Evolutionary conservation across 2,329 filamentous ascomycete genomes (phyloP).

Genomic region (Alternaria alternata): DNA sequence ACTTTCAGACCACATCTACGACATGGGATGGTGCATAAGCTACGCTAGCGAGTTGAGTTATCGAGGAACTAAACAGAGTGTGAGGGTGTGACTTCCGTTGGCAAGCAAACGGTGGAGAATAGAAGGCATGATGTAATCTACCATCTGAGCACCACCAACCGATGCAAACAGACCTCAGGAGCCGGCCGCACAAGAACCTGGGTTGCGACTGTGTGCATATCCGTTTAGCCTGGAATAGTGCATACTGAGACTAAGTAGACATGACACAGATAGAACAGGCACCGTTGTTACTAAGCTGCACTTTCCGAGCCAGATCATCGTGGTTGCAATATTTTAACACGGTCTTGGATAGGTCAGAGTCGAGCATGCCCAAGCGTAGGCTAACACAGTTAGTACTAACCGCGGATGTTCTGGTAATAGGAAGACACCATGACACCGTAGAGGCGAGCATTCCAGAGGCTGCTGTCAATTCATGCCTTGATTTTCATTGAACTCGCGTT

Average conservation of each 20-base stretch:
- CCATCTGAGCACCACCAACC: neutral
- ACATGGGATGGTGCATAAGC: neutral
- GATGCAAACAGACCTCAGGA: neutral
- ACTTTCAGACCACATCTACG: neutral
- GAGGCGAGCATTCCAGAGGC: accelerated
- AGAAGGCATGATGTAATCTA: neutral
- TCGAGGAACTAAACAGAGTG: neutral
- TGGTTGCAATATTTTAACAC: neutral
- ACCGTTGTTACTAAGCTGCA: neutral
- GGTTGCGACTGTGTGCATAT: neutral
- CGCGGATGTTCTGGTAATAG: no score
- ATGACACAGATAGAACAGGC: neutral
- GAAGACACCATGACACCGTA: neutral
- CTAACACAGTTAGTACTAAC: no score
- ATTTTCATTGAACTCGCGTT: neutral
- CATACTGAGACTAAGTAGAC: neutral
- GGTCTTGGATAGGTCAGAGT: no score
- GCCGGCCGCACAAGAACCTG: neutral
- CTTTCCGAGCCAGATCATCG: neutral
- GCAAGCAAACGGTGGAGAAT: no score
- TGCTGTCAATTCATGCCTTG: neutral
- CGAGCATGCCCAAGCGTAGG: no score
- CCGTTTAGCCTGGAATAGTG: neutral
- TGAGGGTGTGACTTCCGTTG: no score
- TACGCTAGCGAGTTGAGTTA: neutral